These are phyloP conservation scores for Colletotrichum liriopes DNA, from an alignment of 2,329 filamentous ascomycete genomes.

Conservation along the genomic window DNA sequence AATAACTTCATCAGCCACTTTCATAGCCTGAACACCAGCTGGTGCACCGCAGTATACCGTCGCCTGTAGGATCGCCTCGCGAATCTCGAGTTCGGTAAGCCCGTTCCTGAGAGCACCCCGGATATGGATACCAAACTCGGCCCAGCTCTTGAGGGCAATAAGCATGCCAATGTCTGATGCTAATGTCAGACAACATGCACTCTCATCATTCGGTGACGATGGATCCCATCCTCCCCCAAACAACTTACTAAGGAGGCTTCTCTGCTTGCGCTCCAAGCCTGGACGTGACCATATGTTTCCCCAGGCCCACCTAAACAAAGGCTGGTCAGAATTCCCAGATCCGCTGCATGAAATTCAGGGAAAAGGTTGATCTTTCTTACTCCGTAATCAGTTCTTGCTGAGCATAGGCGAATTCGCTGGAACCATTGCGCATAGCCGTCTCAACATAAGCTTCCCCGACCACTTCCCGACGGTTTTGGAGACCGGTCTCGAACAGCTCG, in stretches of 20 bases:
- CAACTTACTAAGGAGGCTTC: constrained; percentile 65
- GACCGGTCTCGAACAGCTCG: constrained; percentile 70
- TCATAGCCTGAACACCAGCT: constrained; percentile 56
- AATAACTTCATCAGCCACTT: constrained; percentile 47
- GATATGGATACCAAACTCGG: constrained; percentile 73
- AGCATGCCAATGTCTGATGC: constrained; percentile 71
- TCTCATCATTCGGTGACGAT: not conserved
- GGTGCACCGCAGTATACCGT: constrained; percentile 60
- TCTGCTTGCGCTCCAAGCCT: constrained; percentile 72
- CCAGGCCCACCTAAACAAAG: constrained; percentile 62
- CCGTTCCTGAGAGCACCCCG: constrained; percentile 75
- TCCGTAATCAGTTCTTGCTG: constrained; percentile 76
- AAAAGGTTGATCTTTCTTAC: constrained; percentile 45
- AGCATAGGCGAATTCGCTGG: constrained; percentile 70
- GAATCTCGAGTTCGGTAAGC: constrained; percentile 66
- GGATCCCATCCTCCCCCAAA: too few relatives aligned
- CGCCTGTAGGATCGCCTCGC: constrained; percentile 67
- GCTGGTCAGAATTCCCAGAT: not conserved
- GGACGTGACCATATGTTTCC: constrained; percentile 74
- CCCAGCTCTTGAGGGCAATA: constrained; percentile 70
- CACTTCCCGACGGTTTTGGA: constrained; percentile 72
- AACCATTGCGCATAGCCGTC: constrained; percentile 65
- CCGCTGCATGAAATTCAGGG: not conserved
- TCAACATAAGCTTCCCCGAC: constrained; percentile 74
- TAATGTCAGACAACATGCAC: not conserved